Conservation (phyloP, 768 basidiomycete genomes). For the Tremella mesenterica region DNA sequence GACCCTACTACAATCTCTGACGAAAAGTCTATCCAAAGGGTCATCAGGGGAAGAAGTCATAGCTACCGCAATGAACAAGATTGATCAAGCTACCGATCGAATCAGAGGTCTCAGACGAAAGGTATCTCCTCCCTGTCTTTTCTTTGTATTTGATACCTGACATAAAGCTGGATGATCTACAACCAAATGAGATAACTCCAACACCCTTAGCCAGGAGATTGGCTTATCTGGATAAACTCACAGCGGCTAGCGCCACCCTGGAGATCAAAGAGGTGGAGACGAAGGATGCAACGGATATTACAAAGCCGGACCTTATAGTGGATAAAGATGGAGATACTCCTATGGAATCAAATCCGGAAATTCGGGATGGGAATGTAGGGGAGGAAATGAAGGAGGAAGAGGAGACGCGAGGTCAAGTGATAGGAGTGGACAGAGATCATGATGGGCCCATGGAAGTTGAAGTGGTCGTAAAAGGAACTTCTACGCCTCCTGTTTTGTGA, state of each 20-base stretch:
- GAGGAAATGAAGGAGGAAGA: background rate
- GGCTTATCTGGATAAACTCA: constrained; percentile 16
- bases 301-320: background rate
- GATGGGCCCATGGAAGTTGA: background rate
- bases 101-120: constrained; percentile 70
- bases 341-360: no score
- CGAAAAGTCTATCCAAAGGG: background rate
- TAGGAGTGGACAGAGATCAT: constrained; percentile 1
- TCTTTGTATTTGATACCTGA: constrained; percentile 1
- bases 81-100: constrained; percentile 29
- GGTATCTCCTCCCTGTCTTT: constrained; percentile 50
- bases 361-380: background rate
- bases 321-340: no score
- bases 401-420: background rate
- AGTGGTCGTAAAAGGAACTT: background rate
- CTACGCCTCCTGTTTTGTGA: background rate
- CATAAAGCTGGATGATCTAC: constrained; percentile 33
- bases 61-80: constrained; percentile 6
- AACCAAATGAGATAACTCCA: constrained; percentile 16
- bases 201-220: constrained; percentile 20
- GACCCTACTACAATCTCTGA: constrained; percentile 1
- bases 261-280: background rate
- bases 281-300: background rate
- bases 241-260: background rate
- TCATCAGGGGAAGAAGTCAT: background rate